Evolutionary conservation across 805 yeast species (phyloP), one percentile per base, ranked within the genome.

Genomic region (Nakazawaea wickerhamii): DNA sequence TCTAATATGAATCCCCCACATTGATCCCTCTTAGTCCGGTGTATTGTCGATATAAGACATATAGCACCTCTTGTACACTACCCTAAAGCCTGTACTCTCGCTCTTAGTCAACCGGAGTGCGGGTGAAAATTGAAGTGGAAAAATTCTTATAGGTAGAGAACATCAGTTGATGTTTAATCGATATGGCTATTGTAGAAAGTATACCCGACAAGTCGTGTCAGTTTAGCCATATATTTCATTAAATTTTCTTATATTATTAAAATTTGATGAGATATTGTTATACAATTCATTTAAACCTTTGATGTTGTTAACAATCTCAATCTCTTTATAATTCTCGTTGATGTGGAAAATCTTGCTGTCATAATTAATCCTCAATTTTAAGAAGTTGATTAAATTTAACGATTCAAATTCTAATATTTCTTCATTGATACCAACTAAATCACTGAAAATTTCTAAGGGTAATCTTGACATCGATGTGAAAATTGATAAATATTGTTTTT

Each of bases 401-500:
- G 23, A 28, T 26, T 41, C 40, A 31, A 18, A 18, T 17, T 42
- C 40, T 3, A 36, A 4, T 10, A 23, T 6, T 5, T 31, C 40
- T 4, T 17, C 28, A 9, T 26, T 13, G 11, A 38, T 17, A 6
- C 43, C 43, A 9, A 38, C 6, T 32, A 38, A 22, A 17, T 30
- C 14, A 17, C 35, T 30, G 9, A 43, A 38, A 11, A 6, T 6
- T 4, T 10, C 3, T 4, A 38, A 11, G 2, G 26, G 20, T 13
- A 43, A 32, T 30, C 18, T 21, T 22, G 32, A 18, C 19, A 35
- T 32, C 13, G 40, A 25, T 4, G 36, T 18, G 11, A 43, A 25
- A 11, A 43, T 34, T 28, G 38, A 22, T 9, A 43, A 20, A 19
- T 43, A 43, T 25, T 43, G 43, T 23, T 38, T 38, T 30, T 43